Evolutionary conservation across 805 yeast species (phyloP).

Genomic region (Cyberlindnera xishuangbannaensis): DNA sequence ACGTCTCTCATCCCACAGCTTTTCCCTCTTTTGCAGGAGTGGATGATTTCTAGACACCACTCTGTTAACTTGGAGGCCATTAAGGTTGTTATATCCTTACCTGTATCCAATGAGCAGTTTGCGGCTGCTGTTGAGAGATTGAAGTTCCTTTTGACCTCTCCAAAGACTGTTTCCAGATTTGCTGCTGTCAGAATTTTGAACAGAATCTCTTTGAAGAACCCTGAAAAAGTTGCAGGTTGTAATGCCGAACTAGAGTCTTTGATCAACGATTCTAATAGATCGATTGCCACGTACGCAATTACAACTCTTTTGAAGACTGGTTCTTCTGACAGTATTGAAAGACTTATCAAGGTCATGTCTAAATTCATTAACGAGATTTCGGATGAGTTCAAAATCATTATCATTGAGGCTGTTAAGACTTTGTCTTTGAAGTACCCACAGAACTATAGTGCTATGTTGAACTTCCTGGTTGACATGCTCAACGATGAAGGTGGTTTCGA

Average conservation of each 20-base stretch:
- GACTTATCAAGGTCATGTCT: conserved; percentile 80
- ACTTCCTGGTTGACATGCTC: conserved; percentile 75
- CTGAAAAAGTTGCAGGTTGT: conserved; percentile 72
- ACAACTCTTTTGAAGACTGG: conserved; percentile 95
- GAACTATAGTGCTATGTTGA: conserved; percentile 76
- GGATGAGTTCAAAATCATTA: conserved; percentile 92
- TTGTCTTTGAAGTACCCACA: conserved; percentile 90
- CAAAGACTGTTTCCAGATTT: conserved; percentile 84
- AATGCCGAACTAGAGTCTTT: conserved; percentile 81
- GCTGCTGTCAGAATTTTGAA: conserved; percentile 90
- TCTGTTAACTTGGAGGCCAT: conserved; percentile 92
- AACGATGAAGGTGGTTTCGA: conserved; percentile 87
- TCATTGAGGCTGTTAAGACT: conserved; percentile 90
- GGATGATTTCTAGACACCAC: conserved; percentile 77
- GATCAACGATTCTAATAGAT: conserved; percentile 83
- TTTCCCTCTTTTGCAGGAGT: conserved; percentile 58
- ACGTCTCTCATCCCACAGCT: conserved; percentile 50
- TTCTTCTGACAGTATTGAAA: conserved; percentile 81
- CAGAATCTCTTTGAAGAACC: conserved; percentile 74
- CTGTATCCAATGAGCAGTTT: conserved; percentile 58
- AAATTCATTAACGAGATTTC: conserved; percentile 89
- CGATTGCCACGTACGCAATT: conserved; percentile 94
- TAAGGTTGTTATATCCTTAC: conserved; percentile 38
- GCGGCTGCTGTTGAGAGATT: conserved; percentile 67
- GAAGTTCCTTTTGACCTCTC: conserved; percentile 74